A percentile compares a stretch with the other conserved stretches of the same genome.
phyloP scores from a whole-genome alignment of 192 early-diverging fungal species.

The Coemansia guatemalensis region DNA sequence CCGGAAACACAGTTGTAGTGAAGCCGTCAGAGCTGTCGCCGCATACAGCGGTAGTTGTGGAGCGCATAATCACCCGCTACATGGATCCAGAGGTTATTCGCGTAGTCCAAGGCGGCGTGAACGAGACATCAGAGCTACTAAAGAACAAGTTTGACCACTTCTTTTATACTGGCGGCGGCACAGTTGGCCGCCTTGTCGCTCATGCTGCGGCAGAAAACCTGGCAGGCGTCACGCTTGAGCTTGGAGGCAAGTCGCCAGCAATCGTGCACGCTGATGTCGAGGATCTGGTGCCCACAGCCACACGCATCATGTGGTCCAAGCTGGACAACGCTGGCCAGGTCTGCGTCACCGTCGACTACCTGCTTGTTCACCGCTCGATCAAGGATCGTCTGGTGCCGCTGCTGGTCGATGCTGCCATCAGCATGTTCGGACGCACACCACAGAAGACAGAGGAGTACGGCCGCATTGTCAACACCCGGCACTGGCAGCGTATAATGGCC shows the following conservation, averaged over 20 bases:
- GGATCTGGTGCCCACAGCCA: slow-evolving; percentile 64
- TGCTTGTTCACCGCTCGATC: slow-evolving; percentile 64
- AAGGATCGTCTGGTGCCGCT: slow-evolving; percentile 60
- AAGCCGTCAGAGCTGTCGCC: slow-evolving; percentile 84
- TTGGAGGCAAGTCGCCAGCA: slow-evolving; percentile 87
- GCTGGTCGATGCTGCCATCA: slow-evolving; percentile 45
- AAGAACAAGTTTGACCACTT: slow-evolving; percentile 83
- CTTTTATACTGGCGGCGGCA: slow-evolving; percentile 86
- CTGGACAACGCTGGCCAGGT: slow-evolving; percentile 87
- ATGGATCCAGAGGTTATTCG: slow-evolving; percentile 64
- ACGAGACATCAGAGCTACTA: slow-evolving; percentile 75
- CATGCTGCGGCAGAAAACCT: slow-evolving; percentile 80
- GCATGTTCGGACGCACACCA: slow-evolving; percentile 56
- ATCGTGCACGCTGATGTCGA: slow-evolving; percentile 64
- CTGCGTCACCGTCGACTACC: slow-evolving; percentile 86
- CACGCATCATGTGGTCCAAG: slow-evolving; percentile 80
- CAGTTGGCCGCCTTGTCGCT: slow-evolving; percentile 82
- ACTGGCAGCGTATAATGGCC: slow-evolving; percentile 65
- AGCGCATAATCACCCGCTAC: slow-evolving; percentile 68
- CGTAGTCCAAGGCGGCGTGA: slow-evolving; percentile 74
- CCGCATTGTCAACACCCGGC: slow-evolving; percentile 71
- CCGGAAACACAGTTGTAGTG: slow-evolving; percentile 80
- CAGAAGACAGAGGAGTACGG: slow-evolving; percentile 57
- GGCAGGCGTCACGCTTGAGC: slow-evolving; percentile 87
- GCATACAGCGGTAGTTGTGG: slow-evolving; percentile 63